Conservation (phyloP, 441 rosid genomes). For the Codiaeum variegatum region DNA sequence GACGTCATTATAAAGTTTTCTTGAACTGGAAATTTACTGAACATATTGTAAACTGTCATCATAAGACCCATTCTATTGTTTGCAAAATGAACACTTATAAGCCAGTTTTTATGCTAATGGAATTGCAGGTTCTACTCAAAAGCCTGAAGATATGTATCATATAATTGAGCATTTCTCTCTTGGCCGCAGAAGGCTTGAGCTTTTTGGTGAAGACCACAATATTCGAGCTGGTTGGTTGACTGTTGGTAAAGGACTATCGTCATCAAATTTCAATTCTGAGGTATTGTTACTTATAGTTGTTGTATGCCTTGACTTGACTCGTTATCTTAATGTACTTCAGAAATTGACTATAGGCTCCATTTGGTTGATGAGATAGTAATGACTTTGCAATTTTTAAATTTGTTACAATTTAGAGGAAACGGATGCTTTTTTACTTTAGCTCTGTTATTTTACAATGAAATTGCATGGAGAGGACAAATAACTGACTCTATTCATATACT, state of each 20-base stretch:
- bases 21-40: neutral
- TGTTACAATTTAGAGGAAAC: neutral
- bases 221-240: conserved; percentile 97
- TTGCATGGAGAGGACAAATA: too few relatives aligned
- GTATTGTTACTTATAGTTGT: conserved; percentile 29
- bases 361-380: neutral
- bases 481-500: too few relatives aligned
- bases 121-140: conserved; percentile 81
- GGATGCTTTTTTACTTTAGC: neutral
- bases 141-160: conserved; percentile 99
- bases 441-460: neutral
- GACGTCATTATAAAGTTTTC: neutral
- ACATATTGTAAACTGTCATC: neutral
- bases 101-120: conserved; percentile 18
- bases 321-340: neutral
- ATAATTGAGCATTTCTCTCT: conserved; percentile 97
- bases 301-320: neutral
- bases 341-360: conserved; percentile 9
- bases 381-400: neutral
- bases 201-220: conserved; percentile 96
- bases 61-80: neutral
- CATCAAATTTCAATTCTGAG: conserved; percentile 83
- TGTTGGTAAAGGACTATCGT: conserved; percentile 82
- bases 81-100: neutral
- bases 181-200: conserved; percentile 95